These are phyloP conservation scores for Raphanus raphanistrum DNA, from an alignment of 345 rosid species.

Conservation along the genomic window DNA sequence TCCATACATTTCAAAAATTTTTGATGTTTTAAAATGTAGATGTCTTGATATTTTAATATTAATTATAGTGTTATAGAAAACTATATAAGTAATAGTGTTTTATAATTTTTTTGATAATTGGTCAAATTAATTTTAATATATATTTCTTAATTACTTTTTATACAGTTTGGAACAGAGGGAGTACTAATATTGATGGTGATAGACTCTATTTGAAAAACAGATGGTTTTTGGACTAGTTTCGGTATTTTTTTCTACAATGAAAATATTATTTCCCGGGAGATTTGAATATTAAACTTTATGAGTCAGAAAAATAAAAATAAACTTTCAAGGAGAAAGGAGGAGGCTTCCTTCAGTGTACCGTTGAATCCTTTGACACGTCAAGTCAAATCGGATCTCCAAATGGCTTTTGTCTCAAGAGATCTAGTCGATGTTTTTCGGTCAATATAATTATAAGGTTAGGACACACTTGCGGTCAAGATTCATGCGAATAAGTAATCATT, in stretches of 20 bases:
- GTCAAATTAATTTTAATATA: no score
- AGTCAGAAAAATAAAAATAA: background rate
- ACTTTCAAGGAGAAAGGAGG: constrained; percentile 13
- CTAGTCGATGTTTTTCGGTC: background rate
- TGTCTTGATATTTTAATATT: no score
- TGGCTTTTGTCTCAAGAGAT: constrained; percentile 20
- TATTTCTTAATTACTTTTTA: no score
- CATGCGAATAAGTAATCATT: constrained; percentile 17
- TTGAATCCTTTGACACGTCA: constrained; percentile 29
- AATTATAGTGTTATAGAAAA: no score
- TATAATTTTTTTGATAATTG: no score
- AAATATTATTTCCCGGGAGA: background rate
- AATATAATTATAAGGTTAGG: constrained; percentile 18
- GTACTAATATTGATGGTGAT: background rate
- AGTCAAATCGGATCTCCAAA: constrained; percentile 36
- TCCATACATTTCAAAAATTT: no score
- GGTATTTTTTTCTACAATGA: background rate
- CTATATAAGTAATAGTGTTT: no score
- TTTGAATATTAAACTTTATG: constrained; percentile 7
- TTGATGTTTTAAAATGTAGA: no score
- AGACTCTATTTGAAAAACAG: background rate
- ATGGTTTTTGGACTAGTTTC: background rate
- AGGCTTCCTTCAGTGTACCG: constrained; percentile 18
- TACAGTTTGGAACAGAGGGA: no score
- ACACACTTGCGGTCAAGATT: constrained; percentile 34